A percentile compares a stretch with the other conserved stretches of the same genome.
These are phyloP conservation scores for Zizania palustris DNA, from an alignment of 202 grass and related monocot species.

Conservation along the genomic window DNA sequence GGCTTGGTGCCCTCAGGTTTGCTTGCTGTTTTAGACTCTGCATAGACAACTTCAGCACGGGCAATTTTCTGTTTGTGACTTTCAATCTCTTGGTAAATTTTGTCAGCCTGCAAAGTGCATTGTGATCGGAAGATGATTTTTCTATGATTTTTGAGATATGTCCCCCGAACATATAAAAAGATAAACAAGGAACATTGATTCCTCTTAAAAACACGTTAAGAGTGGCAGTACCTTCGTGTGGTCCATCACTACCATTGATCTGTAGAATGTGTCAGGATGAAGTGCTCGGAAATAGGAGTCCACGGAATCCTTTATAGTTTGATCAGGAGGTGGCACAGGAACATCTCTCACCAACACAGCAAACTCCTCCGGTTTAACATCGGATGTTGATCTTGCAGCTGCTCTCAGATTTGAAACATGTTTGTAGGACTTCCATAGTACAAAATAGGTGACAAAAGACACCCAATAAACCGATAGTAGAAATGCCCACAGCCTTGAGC, in stretches of 20 bases:
- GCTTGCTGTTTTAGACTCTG: slow-evolving; percentile 64
- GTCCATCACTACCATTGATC: slow-evolving; percentile 78
- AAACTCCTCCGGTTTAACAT: slow-evolving; percentile 82
- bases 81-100: slow-evolving; percentile 85
- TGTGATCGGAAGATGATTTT: slow-evolving; percentile 29
- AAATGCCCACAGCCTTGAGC: slow-evolving; percentile 85
- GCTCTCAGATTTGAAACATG: slow-evolving; percentile 79
- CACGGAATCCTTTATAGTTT: slow-evolving; percentile 80
- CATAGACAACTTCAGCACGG: slow-evolving; percentile 69
- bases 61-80: slow-evolving; percentile 74
- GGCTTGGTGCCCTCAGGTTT: slow-evolving; percentile 71
- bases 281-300: slow-evolving; percentile 82
- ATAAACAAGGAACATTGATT: not conserved
- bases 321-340: slow-evolving; percentile 49
- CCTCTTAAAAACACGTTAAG: slow-evolving; percentile 8
- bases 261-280: slow-evolving; percentile 88
- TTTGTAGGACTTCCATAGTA: slow-evolving; percentile 92
- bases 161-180: not conserved
- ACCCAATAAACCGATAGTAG: slow-evolving; percentile 75
- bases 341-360: slow-evolving; percentile 77
- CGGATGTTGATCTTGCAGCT: slow-evolving; percentile 57
- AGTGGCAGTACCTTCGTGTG: slow-evolving; percentile 58
- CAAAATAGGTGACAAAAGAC: slow-evolving; percentile 79
- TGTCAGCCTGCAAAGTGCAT: slow-evolving; percentile 59
- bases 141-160: not conserved